These are phyloP conservation scores for Neopestalotiopsis clavispora DNA, from an alignment of 2,329 filamentous ascomycete species.

Conservation along the genomic window DNA sequence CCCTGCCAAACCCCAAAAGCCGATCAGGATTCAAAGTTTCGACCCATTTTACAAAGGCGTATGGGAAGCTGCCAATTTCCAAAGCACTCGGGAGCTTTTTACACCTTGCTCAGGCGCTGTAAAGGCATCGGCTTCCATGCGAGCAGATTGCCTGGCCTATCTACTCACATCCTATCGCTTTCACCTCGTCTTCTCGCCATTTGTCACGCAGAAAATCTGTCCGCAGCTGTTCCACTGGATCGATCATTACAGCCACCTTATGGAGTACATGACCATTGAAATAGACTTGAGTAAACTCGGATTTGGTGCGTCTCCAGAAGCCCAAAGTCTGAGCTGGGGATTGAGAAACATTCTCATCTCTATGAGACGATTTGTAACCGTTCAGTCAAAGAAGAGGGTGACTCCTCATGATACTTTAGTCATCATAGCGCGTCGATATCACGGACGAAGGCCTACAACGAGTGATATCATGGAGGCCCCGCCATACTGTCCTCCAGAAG, in stretches of 20 bases:
- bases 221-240: constrained; percentile 19
- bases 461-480: neutral
- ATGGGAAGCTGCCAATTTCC: constrained; percentile 10
- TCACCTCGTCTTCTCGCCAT: constrained; percentile 19
- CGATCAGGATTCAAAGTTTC: constrained; percentile 15
- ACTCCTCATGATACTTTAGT: constrained; percentile 11
- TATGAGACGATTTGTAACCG: neutral
- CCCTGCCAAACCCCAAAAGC: neutral
- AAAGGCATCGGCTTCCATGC: constrained; percentile 8
- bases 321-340: constrained; percentile 1
- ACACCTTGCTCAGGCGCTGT: neutral
- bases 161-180: constrained; percentile 16
- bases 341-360: neutral
- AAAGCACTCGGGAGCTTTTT: constrained; percentile 6
- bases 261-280: constrained; percentile 16
- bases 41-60: constrained; percentile 12
- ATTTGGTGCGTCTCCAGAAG: constrained; percentile 11
- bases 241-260: constrained; percentile 14
- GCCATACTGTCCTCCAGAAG: constrained; percentile 12
- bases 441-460: constrained; percentile 1
- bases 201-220: constrained; percentile 3
- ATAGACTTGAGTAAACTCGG: constrained; percentile 20
- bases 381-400: neutral
- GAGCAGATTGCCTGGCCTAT: constrained; percentile 12
- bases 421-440: constrained; percentile 18